Percentiles rank a stretch among this genome's conserved stretches.
Evolutionary conservation across 148 eudicot genomes (phyloP).

Genomic region (Pouteria glomerata): DNA sequence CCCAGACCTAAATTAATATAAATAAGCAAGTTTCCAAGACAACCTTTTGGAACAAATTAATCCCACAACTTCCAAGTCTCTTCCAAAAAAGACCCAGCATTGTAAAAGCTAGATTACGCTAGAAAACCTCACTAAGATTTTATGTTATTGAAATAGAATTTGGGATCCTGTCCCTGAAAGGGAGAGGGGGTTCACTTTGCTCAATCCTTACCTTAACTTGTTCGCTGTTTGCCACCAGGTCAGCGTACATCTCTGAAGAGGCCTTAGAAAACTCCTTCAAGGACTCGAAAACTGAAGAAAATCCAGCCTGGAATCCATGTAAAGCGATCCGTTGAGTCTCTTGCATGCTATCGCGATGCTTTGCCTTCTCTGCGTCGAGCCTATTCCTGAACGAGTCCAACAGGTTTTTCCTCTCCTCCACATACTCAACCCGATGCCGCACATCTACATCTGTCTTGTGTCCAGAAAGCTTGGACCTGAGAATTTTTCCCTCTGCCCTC

Average conservation of each 20-base stretch:
- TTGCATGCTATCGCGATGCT: slow-evolving; percentile 22
- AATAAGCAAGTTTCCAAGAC: background rate
- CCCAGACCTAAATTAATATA: no score
- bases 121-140: no score
- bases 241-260: slow-evolving; percentile 35
- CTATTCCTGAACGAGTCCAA: slow-evolving; percentile 27
- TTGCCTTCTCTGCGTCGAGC: slow-evolving; percentile 41
- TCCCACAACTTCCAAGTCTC: no score
- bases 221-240: slow-evolving; percentile 29
- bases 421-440: slow-evolving; percentile 19
- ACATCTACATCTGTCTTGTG: slow-evolving; percentile 5
- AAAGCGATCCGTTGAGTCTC: slow-evolving; percentile 29
- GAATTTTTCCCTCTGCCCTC: slow-evolving; percentile 27
- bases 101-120: background rate
- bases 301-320: slow-evolving; percentile 38
- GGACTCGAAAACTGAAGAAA: slow-evolving; percentile 44
- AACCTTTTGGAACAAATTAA: no score
- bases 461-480: slow-evolving; percentile 8
- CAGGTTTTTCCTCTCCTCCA: slow-evolving; percentile 26
- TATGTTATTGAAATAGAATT: no score
- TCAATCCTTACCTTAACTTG: background rate
- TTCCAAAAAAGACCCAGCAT: background rate
- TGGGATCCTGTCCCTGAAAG: background rate
- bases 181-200: background rate
- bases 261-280: slow-evolving; percentile 40